These are phyloP conservation scores for Zymoseptoria tritici DNA, from an alignment of 2,329 filamentous ascomycete genomes.

Conservation along the genomic window DNA sequence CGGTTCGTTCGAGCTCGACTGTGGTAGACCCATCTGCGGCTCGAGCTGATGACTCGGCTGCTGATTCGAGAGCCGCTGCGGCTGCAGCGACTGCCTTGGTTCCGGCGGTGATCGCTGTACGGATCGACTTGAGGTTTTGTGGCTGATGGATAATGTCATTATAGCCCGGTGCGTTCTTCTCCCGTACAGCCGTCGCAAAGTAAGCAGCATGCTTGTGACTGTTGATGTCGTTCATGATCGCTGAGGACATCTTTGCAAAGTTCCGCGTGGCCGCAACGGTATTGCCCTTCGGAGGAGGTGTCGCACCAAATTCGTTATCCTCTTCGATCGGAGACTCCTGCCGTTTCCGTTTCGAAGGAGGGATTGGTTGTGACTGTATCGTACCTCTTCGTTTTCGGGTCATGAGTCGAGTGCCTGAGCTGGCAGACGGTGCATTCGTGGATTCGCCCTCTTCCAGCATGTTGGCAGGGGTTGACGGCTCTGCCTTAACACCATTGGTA, in stretches of 20 bases:
- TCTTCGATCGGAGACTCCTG: conserved; percentile 22
- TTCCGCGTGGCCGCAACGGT: conserved; percentile 41
- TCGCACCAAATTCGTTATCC: conserved; percentile 11
- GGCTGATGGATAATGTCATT: conserved; percentile 46
- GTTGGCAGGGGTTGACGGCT: conserved; percentile 40
- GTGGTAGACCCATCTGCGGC: conserved; percentile 15
- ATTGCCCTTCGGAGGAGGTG: conserved; percentile 21
- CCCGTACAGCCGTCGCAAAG: conserved; percentile 44
- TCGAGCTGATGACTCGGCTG: conserved; percentile 47
- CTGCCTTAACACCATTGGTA: conserved; percentile 39
- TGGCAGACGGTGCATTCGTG: conserved; percentile 18
- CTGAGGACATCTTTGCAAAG: conserved; percentile 40
- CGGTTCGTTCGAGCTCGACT: conserved; percentile 60
- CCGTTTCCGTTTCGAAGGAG: conserved; percentile 37
- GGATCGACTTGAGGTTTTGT: conserved; percentile 46
- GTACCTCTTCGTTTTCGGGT: conserved; percentile 30
- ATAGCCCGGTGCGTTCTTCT: conserved; percentile 46
- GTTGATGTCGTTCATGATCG: conserved; percentile 45
- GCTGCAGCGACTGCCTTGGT: conserved; percentile 52
- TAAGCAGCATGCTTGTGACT: conserved; percentile 46
- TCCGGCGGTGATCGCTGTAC: conserved; percentile 40
- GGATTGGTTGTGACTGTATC: conserved; percentile 23
- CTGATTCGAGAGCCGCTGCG: conserved; percentile 42
- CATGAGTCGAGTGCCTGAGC: conserved; percentile 18
- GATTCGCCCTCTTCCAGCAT: conserved; percentile 32